Evolutionary conservation across 805 yeast genomes (phyloP), one percentile per base, ranked within the genome.

Genomic region (Saccharomycopsis fibuligera): DNA sequence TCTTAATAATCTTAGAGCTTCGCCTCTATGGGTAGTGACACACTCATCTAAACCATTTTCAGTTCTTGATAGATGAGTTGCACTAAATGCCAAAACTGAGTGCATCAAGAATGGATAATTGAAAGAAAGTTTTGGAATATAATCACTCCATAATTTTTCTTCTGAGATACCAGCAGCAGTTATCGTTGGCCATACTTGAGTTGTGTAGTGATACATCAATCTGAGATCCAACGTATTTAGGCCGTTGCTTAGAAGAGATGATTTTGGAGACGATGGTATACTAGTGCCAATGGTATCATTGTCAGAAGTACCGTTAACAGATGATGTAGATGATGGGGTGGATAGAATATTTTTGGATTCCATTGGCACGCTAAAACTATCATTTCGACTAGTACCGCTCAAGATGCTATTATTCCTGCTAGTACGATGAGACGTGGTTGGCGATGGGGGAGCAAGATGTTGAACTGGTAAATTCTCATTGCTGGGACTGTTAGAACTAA

Each of bases 61-160:
- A 2, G 84, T 79, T 53, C 95, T 68, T 4, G 93, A 80, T 44
- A 90, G 67, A 67, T 91, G 97, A 0, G 97, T 87, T 1, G 97
- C 97, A 49, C 95, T 81, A 59, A 91, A 86, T 23, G 96, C 96
- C 47, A 91, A 69, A 12, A 91, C 73, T 1, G 95, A 82, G 61
- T 91, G 97, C 96, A 91, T 88, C 56, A 91, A 69, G 59, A 87
- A 89, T 14, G 96, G 96, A 61, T 82, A 83, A 48, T 82, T 78
- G 66, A 90, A 88, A 4, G 97, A 96, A 50, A 90, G 69, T 68
- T 81, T 78, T 0, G 96, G 96, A 22, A 91, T 88, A 57, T 87
- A 95, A 45, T 77, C 79, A 46, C 81, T 78, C 97, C 97, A 91
- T 35, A 90, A 83, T 55, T 83, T 78, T 27, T 82, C 79, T 55